Base-by-base conservation (phyloP, 2,329 filamentous ascomycete species). In the Plenodomus lindquistii region DNA sequence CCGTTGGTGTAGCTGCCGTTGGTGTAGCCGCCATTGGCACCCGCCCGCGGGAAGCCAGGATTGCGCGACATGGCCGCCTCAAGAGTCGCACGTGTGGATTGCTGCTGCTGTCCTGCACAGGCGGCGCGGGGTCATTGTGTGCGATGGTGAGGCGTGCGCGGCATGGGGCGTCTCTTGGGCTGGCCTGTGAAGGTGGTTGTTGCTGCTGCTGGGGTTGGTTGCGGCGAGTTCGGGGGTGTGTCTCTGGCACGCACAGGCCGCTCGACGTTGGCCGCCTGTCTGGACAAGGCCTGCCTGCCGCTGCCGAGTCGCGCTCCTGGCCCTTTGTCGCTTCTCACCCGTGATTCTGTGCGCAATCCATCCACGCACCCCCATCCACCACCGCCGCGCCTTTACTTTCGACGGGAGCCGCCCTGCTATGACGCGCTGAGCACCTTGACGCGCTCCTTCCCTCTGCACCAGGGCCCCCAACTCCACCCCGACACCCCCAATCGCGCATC, bases 21-120 rank as follows among this genome's bases (percentile, higher is more conserved):
- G 27, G 70, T 61, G 56, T 74, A 73, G 40, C 60, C 58, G 21
- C 70, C 70, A 47, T 73, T 71, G 38, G 63, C 46, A 39, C 66
- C 64, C 44, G 62, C 50, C 52, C 65, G 66, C 51, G 60, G 48
- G 55, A 63, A 66, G 52, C 60, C 66, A 38, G 66, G 67, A 41
- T 61, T 61, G 53, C 68, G 70, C 49, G 70, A 73, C 71, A 73
- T 73, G 61, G 53, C 27, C 55, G 42, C 37, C 17, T 43, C 46
- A 55, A 42, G 24, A 24, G 45, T 50, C 46, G 50, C 44, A 37
- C 41, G 40, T 31, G 50, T n/a, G 17, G 49, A 35, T 31, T 4
- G 6, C 22, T 5, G 27, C 29, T 36, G 48, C 4, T 37, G 18
- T 11, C 17, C 44, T 48, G 11, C 42, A 27, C 27, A 43, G n/a